Conservation (phyloP, 1,284 basidiomycete genomes). For the Anthracocystis setariae region DNA sequence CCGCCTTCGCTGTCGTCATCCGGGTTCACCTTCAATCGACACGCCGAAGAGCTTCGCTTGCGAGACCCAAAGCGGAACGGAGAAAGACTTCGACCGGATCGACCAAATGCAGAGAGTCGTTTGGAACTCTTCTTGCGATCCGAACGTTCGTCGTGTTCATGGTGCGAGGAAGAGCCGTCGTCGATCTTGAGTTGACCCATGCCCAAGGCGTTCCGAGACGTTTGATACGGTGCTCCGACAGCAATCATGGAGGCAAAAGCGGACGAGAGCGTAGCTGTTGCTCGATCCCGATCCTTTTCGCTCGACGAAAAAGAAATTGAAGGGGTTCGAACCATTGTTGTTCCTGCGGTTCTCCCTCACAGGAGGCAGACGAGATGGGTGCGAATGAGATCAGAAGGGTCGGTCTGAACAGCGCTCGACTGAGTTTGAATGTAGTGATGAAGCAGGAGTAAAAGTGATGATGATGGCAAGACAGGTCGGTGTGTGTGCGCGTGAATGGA, state of each 20-base stretch:
- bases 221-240: slow-evolving; percentile 33
- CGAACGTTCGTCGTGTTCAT: slow-evolving; percentile 16
- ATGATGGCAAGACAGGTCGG: too few relatives aligned
- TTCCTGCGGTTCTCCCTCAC: not conserved
- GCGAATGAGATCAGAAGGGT: too few relatives aligned
- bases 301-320: slow-evolving; percentile 24
- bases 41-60: slow-evolving; percentile 30
- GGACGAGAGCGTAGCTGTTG: slow-evolving; percentile 29
- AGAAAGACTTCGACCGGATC: slow-evolving; percentile 36
- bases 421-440: too few relatives aligned
- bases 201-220: slow-evolving; percentile 30
- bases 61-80: slow-evolving; percentile 39
- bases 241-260: slow-evolving; percentile 47
- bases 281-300: slow-evolving; percentile 34
- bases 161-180: slow-evolving; percentile 13
- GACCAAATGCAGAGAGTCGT: slow-evolving; percentile 27
- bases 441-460: too few relatives aligned
- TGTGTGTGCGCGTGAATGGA: too few relatives aligned
- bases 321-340: slow-evolving; percentile 30
- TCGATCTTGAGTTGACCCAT: slow-evolving; percentile 38
- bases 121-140: slow-evolving; percentile 13
- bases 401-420: too few relatives aligned
- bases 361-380: too few relatives aligned
- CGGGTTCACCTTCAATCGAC: slow-evolving; percentile 23
- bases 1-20: slow-evolving; percentile 26